phyloP scores from a whole-genome alignment of 495 filamentous ascomycete genomes.

The Penicillium manginii region DNA sequence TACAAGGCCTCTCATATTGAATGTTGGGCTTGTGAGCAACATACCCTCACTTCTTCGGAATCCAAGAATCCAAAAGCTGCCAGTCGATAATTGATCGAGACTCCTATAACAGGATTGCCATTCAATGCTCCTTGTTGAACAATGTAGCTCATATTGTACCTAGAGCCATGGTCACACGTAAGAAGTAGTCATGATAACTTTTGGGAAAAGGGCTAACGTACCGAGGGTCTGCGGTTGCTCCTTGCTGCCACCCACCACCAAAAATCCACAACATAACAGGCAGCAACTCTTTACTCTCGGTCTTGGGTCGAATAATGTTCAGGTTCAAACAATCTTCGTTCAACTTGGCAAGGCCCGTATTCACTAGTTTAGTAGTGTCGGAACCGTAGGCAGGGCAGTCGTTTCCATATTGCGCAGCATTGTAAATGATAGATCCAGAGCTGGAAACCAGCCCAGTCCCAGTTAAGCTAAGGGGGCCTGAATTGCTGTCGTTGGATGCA shows the following conservation, averaged over 20 bases:
- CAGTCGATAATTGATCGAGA: constrained; percentile 78
- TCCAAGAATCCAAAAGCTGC: constrained; percentile 74
- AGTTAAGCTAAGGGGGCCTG: constrained; percentile 17
- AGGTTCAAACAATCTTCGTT: constrained; percentile 68
- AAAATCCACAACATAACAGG: constrained; percentile 72
- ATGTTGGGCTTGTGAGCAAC: background rate
- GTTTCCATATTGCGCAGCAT: constrained; percentile 40
- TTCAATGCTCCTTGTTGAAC: constrained; percentile 36
- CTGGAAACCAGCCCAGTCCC: background rate
- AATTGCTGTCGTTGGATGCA: constrained; percentile 27
- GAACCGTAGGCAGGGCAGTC: constrained; percentile 44
- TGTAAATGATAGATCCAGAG: constrained; percentile 27
- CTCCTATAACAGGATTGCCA: constrained; percentile 66
- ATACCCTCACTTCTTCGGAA: constrained; percentile 43
- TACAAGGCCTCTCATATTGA: too few relatives aligned
- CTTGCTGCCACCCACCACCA: constrained; percentile 59
- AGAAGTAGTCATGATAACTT: too few relatives aligned
- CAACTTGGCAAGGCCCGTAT: constrained; percentile 27
- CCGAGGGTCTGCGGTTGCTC: constrained; percentile 42
- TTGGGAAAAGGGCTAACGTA: constrained; percentile 1
- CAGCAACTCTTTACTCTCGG: constrained; percentile 43
- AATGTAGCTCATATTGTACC: constrained; percentile 46
- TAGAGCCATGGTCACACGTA: background rate
- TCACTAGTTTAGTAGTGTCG: constrained; percentile 30
- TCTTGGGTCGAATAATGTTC: constrained; percentile 63